phyloP scores from a whole-genome alignment of 345 rosid species.

The Anastatica hierochuntica region DNA sequence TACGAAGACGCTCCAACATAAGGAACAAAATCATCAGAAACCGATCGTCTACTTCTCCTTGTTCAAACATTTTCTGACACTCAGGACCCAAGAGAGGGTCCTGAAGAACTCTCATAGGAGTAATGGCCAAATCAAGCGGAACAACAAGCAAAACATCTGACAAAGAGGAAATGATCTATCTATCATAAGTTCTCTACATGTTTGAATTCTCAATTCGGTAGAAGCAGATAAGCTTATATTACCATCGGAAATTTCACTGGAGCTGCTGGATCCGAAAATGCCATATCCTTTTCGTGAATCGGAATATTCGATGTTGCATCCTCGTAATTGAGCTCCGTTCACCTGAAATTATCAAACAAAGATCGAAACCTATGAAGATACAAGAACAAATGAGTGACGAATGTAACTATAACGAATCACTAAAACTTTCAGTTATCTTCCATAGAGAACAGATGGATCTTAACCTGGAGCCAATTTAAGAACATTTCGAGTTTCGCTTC shows the following conservation, averaged over 20 bases:
- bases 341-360: conserved; percentile 30
- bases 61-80: conserved; percentile 71
- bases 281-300: conserved; percentile 64
- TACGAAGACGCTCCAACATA: conserved; percentile 65
- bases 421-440: too few species aligned
- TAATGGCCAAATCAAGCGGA: conserved; percentile 76
- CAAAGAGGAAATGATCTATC: not conserved
- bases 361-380: not conserved
- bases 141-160: conserved; percentile 70
- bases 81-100: conserved; percentile 83
- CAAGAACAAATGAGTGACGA: too few species aligned
- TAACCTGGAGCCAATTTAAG: conserved; percentile 18
- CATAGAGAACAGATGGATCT: not conserved
- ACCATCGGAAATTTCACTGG: conserved; percentile 38
- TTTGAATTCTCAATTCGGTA: too few species aligned
- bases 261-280: conserved; percentile 34
- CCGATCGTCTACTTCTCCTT: conserved; percentile 84
- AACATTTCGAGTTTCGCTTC: conserved; percentile 7
- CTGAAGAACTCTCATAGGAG: conserved; percentile 95
- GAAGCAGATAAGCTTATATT: not conserved
- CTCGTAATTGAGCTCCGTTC: conserved; percentile 61
- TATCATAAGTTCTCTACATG: too few species aligned
- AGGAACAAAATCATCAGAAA: conserved; percentile 75
- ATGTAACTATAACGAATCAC: too few species aligned
- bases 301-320: conserved; percentile 53